Conservation (phyloP, 768 basidiomycete species). For the Hypholoma fasciculare region DNA sequence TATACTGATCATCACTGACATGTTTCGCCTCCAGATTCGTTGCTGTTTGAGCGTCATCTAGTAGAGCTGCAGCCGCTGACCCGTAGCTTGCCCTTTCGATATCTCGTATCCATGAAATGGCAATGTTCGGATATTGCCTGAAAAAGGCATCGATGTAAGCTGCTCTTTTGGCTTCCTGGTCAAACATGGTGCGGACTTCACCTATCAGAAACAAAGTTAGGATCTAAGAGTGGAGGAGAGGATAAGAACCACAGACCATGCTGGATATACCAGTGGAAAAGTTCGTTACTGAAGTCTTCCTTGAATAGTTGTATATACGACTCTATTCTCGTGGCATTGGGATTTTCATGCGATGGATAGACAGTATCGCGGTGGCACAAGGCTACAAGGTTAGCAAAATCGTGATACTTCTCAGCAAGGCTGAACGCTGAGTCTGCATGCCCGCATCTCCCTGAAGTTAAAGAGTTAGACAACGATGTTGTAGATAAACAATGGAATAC, state of each 20-base stretch:
- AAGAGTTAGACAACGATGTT: not conserved
- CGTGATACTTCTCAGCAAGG: conserved; percentile 84
- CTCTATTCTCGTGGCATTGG: conserved; percentile 61
- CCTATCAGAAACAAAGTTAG: conserved; percentile 40
- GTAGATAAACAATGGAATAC: not conserved
- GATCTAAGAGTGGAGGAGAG: not conserved
- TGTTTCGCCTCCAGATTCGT: conserved; percentile 70
- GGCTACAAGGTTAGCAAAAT: conserved; percentile 83
- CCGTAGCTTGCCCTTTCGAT: conserved; percentile 68
- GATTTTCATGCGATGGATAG: conserved; percentile 65
- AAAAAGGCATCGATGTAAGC: conserved; percentile 76
- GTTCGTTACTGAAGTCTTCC: conserved; percentile 81
- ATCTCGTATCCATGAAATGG: conserved; percentile 88
- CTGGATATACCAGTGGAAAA: conserved; percentile 94
- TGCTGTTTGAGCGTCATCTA: conserved; percentile 59
- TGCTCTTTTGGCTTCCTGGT: conserved; percentile 64
- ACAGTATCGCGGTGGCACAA: conserved; percentile 73
- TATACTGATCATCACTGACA: conserved; percentile 43
- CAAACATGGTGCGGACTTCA: conserved; percentile 80
- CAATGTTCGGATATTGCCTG: conserved; percentile 50
- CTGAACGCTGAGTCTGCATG: conserved; percentile 71
- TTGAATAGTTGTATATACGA: conserved; percentile 77
- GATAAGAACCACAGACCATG: conserved; percentile 52
- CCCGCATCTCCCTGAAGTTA: conserved; percentile 58
- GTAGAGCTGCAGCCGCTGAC: conserved; percentile 62